Conservation (phyloP, 2,329 filamentous ascomycete genomes). For the Aphanocladium album region DNA sequence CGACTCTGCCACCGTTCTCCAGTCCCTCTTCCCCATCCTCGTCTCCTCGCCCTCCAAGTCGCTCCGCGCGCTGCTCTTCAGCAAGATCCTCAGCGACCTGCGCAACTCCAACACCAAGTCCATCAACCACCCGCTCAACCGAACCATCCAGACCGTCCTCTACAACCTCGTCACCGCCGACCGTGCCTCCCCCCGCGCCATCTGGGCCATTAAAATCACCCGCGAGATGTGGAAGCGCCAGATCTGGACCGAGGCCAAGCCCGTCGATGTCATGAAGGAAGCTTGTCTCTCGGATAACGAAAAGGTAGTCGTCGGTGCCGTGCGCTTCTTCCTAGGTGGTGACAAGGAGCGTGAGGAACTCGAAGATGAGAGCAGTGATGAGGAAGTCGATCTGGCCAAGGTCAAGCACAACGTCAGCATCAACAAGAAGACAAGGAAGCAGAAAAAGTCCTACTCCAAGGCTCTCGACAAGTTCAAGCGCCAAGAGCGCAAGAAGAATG, state of each 20-base stretch:
- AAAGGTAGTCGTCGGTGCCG: conserved; percentile 82
- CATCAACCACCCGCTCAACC: conserved; percentile 88
- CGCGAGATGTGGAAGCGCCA: conserved; percentile 95
- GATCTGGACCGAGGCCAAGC: conserved; percentile 89
- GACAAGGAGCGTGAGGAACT: conserved; percentile 94
- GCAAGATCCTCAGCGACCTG: conserved; percentile 86
- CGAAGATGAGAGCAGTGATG: conserved; percentile 82
- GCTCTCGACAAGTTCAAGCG: conserved; percentile 78
- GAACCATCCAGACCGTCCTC: conserved; percentile 86
- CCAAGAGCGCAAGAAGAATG: conserved; percentile 80
- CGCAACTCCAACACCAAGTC: conserved; percentile 80
- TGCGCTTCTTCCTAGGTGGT: conserved; percentile 91
- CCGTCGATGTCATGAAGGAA: conserved; percentile 98
- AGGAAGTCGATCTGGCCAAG: conserved; percentile 71
- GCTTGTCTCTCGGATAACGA: conserved; percentile 84
- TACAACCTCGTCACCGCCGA: conserved; percentile 89
- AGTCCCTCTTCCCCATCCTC: conserved; percentile 90
- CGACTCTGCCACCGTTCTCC: conserved; percentile 75
- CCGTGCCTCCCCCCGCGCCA: conserved; percentile 73
- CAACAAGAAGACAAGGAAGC: conserved; percentile 96
- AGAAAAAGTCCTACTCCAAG: conserved; percentile 69
- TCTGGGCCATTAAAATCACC: conserved; percentile 96
- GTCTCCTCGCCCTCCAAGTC: conserved; percentile 90
- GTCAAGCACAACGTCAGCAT: conserved; percentile 81
- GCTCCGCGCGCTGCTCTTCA: conserved; percentile 75